Evolutionary conservation across 257 asterid species (phyloP).

Genomic region (Asclepias syriaca): DNA sequence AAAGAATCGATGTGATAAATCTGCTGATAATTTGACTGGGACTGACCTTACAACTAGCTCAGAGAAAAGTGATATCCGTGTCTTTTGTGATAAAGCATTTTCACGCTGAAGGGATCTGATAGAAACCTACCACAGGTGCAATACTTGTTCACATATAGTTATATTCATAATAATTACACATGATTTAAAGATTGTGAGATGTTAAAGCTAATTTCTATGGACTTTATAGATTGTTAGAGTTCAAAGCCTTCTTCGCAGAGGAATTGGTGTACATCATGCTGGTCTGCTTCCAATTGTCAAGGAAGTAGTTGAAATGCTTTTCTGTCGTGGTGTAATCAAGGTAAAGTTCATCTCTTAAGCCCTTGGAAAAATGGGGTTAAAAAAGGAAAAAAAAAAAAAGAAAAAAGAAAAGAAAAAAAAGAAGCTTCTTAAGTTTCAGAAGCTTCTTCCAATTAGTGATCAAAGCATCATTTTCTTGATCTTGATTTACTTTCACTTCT

Average conservation of each 20-base stretch:
- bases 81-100: constrained; percentile 95
- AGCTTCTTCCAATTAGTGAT: background rate
- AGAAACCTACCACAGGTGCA: constrained; percentile 92
- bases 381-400: no score
- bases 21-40: constrained; percentile 76
- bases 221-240: constrained; percentile 78
- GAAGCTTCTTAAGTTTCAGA: background rate
- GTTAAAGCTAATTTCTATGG: constrained; percentile 17
- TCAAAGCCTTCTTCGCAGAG: constrained; percentile 86
- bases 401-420: background rate
- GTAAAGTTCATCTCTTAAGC: constrained; percentile 30
- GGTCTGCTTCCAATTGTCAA: constrained; percentile 96
- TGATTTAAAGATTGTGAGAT: constrained; percentile 7
- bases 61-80: constrained; percentile 92
- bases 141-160: constrained; percentile 18
- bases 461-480: background rate
- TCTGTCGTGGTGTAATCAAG: constrained; percentile 97
- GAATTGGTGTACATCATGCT: constrained; percentile 98
- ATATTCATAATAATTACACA: background rate
- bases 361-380: background rate
- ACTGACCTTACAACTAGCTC: constrained; percentile 92
- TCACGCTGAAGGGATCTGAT: constrained; percentile 97
- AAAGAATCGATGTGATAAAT: constrained; percentile 87
- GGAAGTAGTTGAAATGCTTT: constrained; percentile 99
- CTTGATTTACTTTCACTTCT: background rate